Conservation (phyloP, 768 basidiomycete species). For the Rhodocollybia butyracea region DNA sequence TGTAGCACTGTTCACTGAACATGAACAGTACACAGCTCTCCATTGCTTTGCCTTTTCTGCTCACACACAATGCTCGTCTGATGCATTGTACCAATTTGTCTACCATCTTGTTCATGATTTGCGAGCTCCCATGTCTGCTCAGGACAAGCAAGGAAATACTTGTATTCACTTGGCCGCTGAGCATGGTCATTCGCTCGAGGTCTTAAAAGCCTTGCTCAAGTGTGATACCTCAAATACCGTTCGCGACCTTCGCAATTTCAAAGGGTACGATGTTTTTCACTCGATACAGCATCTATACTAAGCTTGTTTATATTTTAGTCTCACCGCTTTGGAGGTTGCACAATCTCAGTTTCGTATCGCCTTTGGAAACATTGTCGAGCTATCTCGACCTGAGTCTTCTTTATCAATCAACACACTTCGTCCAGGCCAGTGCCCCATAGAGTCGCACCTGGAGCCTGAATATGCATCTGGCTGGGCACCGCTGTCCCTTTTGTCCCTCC, state of each 20-base stretch:
- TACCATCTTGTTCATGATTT: conserved; percentile 69
- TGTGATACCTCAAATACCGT: conserved; percentile 56
- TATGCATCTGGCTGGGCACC: not conserved
- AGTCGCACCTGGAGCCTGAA: conserved; percentile 37
- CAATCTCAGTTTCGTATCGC: conserved; percentile 63
- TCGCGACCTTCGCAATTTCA: conserved; percentile 60
- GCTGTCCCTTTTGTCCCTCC: conserved; percentile 5
- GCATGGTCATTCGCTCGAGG: conserved; percentile 60
- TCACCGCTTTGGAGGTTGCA: conserved; percentile 62
- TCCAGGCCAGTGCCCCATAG: conserved; percentile 44
- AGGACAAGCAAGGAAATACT: conserved; percentile 67
- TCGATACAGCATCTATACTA: not conserved
- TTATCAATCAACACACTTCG: conserved; percentile 56
- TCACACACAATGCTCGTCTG: conserved; percentile 28
- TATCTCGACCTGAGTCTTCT: conserved; percentile 47
- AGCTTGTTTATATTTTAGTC: conserved; percentile 5
- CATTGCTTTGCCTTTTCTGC: conserved; percentile 57
- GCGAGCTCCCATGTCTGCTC: conserved; percentile 63
- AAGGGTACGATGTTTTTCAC: conserved; percentile 51
- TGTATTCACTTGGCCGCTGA: conserved; percentile 81
- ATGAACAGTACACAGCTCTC: conserved; percentile 63
- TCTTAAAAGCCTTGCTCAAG: conserved; percentile 61
- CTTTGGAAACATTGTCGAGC: conserved; percentile 51
- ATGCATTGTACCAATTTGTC: conserved; percentile 53
- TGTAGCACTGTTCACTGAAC: conserved; percentile 61